Percentiles rank a stretch among this genome's conserved stretches.
These are phyloP conservation scores for Curvularia sp. DNA, from an alignment of 2,329 filamentous ascomycete genomes.

Conservation along the genomic window DNA sequence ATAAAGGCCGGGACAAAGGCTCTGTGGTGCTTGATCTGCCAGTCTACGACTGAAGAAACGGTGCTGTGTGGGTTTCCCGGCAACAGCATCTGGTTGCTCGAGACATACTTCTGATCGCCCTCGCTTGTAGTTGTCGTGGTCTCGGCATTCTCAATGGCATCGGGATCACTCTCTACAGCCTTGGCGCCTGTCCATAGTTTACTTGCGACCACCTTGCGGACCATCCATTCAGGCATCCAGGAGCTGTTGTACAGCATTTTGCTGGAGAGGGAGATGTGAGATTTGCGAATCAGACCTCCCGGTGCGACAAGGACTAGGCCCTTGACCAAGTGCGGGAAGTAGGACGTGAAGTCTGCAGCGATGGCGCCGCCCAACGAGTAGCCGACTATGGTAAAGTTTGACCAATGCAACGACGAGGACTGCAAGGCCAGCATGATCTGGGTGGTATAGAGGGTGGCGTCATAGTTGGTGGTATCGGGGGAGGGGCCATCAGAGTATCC, in stretches of 20 bases:
- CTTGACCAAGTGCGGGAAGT: conserved; percentile 72
- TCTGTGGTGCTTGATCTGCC: conserved; percentile 71
- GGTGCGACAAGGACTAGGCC: conserved; percentile 80
- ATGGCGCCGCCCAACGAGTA: conserved; percentile 84
- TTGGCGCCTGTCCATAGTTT: conserved; percentile 42
- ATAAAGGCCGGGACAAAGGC: conserved; percentile 76
- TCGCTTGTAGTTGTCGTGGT: conserved; percentile 17
- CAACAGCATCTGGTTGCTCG: conserved; percentile 54
- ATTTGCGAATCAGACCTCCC: conserved; percentile 73
- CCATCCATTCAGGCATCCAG: conserved; percentile 65
- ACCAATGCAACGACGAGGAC: conserved; percentile 66
- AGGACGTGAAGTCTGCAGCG: conserved; percentile 71
- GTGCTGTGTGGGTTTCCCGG: conserved; percentile 61
- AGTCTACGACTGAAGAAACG: conserved; percentile 69
- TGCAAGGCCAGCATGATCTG: conserved; percentile 75
- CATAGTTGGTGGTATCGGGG: conserved; percentile 67
- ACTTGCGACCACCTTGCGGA: conserved; percentile 54
- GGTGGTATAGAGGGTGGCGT: conserved; percentile 74
- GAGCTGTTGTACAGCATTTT: conserved; percentile 68
- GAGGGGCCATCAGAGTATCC: conserved; percentile 78
- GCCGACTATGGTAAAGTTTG: conserved; percentile 73
- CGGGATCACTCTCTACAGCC: conserved; percentile 38
- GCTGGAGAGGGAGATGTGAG: conserved; percentile 67
- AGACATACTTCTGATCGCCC: conserved; percentile 34
- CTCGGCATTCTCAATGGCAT: conserved; percentile 29